These are phyloP conservation scores for Setomelanomma holmii DNA, from an alignment of 2,329 filamentous ascomycete species.

Conservation along the genomic window DNA sequence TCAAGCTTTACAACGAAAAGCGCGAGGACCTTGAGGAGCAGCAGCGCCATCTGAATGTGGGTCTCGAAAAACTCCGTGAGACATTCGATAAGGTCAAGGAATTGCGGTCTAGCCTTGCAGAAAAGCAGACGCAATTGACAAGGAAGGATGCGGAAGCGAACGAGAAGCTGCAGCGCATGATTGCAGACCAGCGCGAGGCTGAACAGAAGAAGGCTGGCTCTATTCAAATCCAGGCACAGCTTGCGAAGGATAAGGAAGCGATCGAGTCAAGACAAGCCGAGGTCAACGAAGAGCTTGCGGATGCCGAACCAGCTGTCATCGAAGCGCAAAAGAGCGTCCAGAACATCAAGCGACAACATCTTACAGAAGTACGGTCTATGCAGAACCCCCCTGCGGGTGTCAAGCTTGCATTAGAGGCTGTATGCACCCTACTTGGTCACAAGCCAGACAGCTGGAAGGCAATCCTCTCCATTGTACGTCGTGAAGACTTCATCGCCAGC, in stretches of 20 bases:
- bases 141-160: constrained; percentile 95
- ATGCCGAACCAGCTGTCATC: constrained; percentile 89
- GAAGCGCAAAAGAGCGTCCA: constrained; percentile 96
- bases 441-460: constrained; percentile 90
- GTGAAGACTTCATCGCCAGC: constrained; percentile 96
- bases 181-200: constrained; percentile 92
- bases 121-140: constrained; percentile 93
- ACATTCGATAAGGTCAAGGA: constrained; percentile 98
- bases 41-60: constrained; percentile 96
- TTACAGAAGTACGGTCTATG: constrained; percentile 98
- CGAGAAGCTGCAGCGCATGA: constrained; percentile 96
- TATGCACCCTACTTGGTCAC: constrained; percentile 92
- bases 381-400: constrained; percentile 89
- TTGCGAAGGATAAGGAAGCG: constrained; percentile 89
- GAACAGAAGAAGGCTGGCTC: constrained; percentile 90
- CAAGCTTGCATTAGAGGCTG: constrained; percentile 90
- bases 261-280: constrained; percentile 83
- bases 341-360: constrained; percentile 96
- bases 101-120: constrained; percentile 84
- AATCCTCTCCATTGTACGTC: constrained; percentile 85
- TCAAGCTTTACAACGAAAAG: constrained; percentile 97
- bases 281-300: constrained; percentile 85
- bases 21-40: constrained; percentile 98
- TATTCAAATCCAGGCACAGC: constrained; percentile 82
- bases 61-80: constrained; percentile 94